Evolutionary conservation across 2,329 filamentous ascomycete genomes (phyloP), one percentile per base, ranked within the genome.

Genomic region (Colletotrichum sp.): DNA sequence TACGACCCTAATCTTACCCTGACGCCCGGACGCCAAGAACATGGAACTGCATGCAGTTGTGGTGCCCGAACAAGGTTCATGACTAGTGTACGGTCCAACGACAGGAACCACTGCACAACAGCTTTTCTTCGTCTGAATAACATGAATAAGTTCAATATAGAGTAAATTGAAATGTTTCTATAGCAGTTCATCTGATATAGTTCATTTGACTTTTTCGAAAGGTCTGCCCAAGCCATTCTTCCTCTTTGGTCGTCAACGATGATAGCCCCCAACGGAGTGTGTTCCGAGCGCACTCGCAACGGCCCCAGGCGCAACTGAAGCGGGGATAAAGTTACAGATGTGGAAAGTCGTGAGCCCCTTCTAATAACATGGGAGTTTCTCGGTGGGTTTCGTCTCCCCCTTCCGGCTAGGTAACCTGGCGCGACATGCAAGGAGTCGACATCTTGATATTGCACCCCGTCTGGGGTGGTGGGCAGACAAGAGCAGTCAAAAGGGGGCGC

Each of bases 321-420:
- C 73, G 73, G 74, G 66, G 60, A 75, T 75, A 75, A 52, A 74
- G 60, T 70, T 76, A 52, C 66, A 66, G 27, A 36, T 52, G 71
- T 75, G 74, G 71, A 70, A 55, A 56, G 56, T 61, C 74, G 39
- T 66, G 62, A 70, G 74, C 74, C 74, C 74, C 71, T 76, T 76
- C 60, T 62, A 76, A 70, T 70, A 61, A 70, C 60, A 25, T 60
- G 66, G 66, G 70, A 66, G 32, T 76, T 32, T 36, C 25, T 48
- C 25, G 64, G 73, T 73, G 73, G 73, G 70, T 68, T 73, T 75
- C 58, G 73, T 68, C 64, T 39, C 16, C 64, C 69, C 25, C 48
- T 68, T 65, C 30, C 32, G 56, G 70, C 73, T 52, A 64, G 64
- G 70, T 52, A 60, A 30, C 70, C 65, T 62, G 48, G 74, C 60